Percentiles rank a stretch among this genome's conserved stretches.
Evolutionary conservation across 768 basidiomycete genomes (phyloP).

Genomic region (Cytidiella melzeri): DNA sequence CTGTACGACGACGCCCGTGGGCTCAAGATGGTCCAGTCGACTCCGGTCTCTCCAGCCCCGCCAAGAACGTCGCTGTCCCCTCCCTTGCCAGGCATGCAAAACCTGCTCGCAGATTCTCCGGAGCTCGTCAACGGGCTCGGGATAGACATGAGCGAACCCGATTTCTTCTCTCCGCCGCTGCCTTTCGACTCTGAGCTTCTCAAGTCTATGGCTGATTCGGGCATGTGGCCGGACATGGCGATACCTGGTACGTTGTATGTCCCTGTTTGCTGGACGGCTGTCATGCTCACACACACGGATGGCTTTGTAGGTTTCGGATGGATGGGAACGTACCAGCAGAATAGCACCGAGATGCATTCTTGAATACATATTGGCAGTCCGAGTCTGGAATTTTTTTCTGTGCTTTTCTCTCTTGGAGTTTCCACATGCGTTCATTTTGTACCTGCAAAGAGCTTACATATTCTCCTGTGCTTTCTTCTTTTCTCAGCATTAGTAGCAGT

Average conservation of each 20-base stretch:
- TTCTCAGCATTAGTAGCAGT: no score
- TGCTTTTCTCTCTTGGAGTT: no score
- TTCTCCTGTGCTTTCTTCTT: background rate
- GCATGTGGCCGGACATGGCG: slow-evolving; percentile 48
- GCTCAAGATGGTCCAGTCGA: background rate
- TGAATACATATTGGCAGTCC: no score
- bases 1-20: slow-evolving; percentile 1
- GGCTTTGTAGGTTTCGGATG: slow-evolving; percentile 10
- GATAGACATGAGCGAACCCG: slow-evolving; percentile 5
- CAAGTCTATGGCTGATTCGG: slow-evolving; percentile 49
- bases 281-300: background rate
- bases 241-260: slow-evolving; percentile 39
- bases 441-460: background rate
- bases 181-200: slow-evolving; percentile 60
- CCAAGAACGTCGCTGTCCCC: slow-evolving; percentile 3
- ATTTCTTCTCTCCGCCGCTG: slow-evolving; percentile 47
- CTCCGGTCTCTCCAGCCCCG: background rate
- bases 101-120: background rate
- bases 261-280: background rate
- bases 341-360: background rate
- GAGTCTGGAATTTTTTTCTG: no score
- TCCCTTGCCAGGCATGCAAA: slow-evolving; percentile 1
- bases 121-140: background rate
- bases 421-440: background rate
- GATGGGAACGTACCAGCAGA: slow-evolving; percentile 18